Evolutionary conservation across 2,329 filamentous ascomycete genomes (phyloP), one percentile per base, ranked within the genome.

Genomic region (Diaporthe aspalathi): DNA sequence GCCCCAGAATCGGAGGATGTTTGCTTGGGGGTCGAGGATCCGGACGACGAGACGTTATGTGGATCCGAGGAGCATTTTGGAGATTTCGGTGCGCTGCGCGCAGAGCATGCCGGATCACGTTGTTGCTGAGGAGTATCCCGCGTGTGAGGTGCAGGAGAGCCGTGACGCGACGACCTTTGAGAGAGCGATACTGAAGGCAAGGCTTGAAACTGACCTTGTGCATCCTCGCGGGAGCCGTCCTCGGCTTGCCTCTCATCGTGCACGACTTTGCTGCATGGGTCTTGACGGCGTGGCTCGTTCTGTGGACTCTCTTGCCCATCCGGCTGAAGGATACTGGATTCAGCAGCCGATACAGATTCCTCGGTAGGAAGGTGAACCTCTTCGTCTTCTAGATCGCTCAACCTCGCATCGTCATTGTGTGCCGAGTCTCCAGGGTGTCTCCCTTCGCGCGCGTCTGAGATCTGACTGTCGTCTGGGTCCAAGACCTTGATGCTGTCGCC

Each of bases 21-120:
- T 29, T 70, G 72, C 57, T 72, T 77, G 52, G 77, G 79, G 8
- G 75, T 79, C 27, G 57, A 75, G 24, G 68, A 67, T 67, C 65
- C 75, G 62, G 77, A 77, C 35, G 74, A 75, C 16, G 75, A 75
- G 17, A 62, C 56, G 70, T 32, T 72, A 22, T 16, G 38, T 20
- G 43, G 45, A 43, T 53, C 57, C 62, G 66, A 43, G 29, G 49
- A 53, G 16, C n/a, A 3, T 57, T 60, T 47, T 9, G 40, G 22
- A n/a, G 57, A 40, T 32, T 70, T 52, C 11, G 24, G 29, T 24
- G 43, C 40, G 27, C 20, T 29, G n/a, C 11, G 35, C 12, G 3
- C 45, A 24, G 40, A 38, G 8, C 16, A n/a, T 35, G 38, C 43
- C n/a, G 57, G 7, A 20, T 38, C 11, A 53, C 60, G n/a, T 38